Evolutionary conservation across 2,329 filamentous ascomycete genomes (phyloP).

Genomic region (Teratosphaeria nubilosa): DNA sequence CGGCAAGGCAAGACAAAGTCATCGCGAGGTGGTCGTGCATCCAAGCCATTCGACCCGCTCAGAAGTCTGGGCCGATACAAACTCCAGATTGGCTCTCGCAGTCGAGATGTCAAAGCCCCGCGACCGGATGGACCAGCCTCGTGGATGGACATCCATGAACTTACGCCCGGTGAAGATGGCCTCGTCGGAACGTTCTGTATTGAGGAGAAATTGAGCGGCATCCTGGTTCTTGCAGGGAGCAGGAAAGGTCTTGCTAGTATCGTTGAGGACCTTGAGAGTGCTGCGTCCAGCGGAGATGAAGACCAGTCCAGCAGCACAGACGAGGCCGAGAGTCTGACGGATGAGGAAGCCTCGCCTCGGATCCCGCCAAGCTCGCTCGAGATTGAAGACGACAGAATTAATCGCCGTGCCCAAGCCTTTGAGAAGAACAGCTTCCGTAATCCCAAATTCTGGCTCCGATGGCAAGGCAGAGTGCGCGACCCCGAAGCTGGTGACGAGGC

Average conservation of each 20-base stretch:
- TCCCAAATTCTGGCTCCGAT: slow-evolving; percentile 9
- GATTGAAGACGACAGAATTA: neutral
- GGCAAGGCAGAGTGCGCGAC: slow-evolving; percentile 3
- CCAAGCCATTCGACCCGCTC: neutral
- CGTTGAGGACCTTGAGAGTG: slow-evolving; percentile 1
- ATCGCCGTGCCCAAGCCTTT: neutral
- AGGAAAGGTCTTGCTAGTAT: slow-evolving; percentile 5
- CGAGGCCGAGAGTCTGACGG: neutral
- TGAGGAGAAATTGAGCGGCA: neutral
- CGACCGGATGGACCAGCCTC: neutral
- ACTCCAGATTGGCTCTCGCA: neutral
- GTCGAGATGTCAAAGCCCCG: neutral
- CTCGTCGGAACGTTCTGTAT: slow-evolving; percentile 3
- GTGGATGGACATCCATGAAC: slow-evolving; percentile 7
- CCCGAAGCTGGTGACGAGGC: neutral
- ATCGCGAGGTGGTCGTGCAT: neutral
- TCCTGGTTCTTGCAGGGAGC: slow-evolving; percentile 6
- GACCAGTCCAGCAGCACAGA: neutral
- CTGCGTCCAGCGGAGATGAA: neutral
- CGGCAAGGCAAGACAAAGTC: neutral
- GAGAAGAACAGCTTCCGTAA: slow-evolving; percentile 2
- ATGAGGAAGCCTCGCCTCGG: slow-evolving; percentile 1
- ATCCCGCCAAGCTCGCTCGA: slow-evolving; percentile 1
- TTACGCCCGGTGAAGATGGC: slow-evolving; percentile 1
- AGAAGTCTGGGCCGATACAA: neutral